A percentile compares a stretch with the other conserved stretches of the same genome.
These are phyloP conservation scores for Gonapodya prolifera DNA, from an alignment of 192 early-diverging fungal genomes.

Conservation along the genomic window DNA sequence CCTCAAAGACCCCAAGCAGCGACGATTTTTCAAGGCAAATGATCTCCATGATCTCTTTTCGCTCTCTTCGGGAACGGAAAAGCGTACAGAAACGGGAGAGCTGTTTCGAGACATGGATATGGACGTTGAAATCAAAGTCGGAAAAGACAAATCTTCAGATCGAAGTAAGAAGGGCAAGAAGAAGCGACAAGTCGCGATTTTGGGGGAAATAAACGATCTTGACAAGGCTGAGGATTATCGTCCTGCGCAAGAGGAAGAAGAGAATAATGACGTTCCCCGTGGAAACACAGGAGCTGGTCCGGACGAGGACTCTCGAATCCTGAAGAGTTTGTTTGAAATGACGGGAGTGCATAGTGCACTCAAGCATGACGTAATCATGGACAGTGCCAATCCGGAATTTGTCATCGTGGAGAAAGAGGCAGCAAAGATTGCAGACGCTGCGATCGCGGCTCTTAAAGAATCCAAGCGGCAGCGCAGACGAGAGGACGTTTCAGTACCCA, in stretches of 20 bases:
- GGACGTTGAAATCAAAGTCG: constrained; percentile 16
- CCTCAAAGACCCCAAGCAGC: constrained; percentile 74
- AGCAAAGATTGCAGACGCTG: constrained; percentile 60
- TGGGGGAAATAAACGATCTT: constrained; percentile 3
- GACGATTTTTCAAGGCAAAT: constrained; percentile 79
- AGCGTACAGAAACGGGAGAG: constrained; percentile 55
- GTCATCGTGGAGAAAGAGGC: constrained; percentile 70
- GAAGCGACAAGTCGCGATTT: background rate
- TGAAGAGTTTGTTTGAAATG: constrained; percentile 67
- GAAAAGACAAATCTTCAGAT: background rate
- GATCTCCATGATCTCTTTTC: constrained; percentile 79
- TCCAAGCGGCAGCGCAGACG: constrained; percentile 51
- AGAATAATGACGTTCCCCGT: background rate
- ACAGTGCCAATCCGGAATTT: constrained; percentile 42
- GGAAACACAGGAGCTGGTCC: constrained; percentile 5
- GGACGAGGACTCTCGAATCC: constrained; percentile 55
- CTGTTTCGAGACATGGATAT: constrained; percentile 68
- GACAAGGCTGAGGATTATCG: background rate
- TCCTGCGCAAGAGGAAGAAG: background rate
- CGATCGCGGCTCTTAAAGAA: constrained; percentile 58
- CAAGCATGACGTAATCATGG: constrained; percentile 83
- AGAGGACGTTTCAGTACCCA: constrained; percentile 57
- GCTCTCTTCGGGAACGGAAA: constrained; percentile 25
- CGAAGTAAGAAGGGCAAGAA: background rate
- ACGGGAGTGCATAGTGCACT: constrained; percentile 80